phyloP scores from a whole-genome alignment of 2,329 filamentous ascomycete species.

The Aspergillus melleus region DNA sequence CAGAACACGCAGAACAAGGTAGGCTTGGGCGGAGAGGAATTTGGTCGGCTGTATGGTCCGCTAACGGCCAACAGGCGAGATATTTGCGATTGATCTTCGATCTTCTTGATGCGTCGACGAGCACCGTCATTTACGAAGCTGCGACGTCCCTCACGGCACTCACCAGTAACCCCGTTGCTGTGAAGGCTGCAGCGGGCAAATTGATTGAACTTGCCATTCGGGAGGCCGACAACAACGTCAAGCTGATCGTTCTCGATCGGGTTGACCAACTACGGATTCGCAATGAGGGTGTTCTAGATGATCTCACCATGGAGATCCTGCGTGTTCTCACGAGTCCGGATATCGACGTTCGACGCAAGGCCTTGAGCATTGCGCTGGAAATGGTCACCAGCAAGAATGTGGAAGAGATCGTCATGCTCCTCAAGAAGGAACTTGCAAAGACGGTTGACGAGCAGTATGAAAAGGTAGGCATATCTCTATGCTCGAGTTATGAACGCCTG shows the following conservation, averaged over 20 bases:
- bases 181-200: conserved; percentile 93
- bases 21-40: conserved; percentile 23
- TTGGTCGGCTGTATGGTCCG: conserved; percentile 2
- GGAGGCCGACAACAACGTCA: conserved; percentile 98
- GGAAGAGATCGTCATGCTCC: conserved; percentile 89
- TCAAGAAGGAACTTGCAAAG: conserved; percentile 97
- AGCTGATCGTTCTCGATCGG: conserved; percentile 93
- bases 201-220: conserved; percentile 97
- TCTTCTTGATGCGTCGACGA: conserved; percentile 85
- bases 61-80: conserved; percentile 61
- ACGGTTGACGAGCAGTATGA: conserved; percentile 98
- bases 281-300: conserved; percentile 88
- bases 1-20: conserved; percentile 94
- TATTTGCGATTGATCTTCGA: conserved; percentile 97
- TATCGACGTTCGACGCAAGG: conserved; percentile 92
- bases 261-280: conserved; percentile 84
- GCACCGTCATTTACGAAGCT: conserved; percentile 96
- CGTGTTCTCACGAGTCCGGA: conserved; percentile 93
- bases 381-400: conserved; percentile 99
- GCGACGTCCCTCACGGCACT: conserved; percentile 91
- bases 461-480: conserved; percentile 55
- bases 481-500: not conserved
- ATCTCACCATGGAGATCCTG: conserved; percentile 94
- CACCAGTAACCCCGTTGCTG: conserved; percentile 93
- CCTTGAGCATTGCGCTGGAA: conserved; percentile 83